Evolutionary conservation across 1,284 basidiomycete species (phyloP).

Genomic region (Austropuccinia psidii): DNA sequence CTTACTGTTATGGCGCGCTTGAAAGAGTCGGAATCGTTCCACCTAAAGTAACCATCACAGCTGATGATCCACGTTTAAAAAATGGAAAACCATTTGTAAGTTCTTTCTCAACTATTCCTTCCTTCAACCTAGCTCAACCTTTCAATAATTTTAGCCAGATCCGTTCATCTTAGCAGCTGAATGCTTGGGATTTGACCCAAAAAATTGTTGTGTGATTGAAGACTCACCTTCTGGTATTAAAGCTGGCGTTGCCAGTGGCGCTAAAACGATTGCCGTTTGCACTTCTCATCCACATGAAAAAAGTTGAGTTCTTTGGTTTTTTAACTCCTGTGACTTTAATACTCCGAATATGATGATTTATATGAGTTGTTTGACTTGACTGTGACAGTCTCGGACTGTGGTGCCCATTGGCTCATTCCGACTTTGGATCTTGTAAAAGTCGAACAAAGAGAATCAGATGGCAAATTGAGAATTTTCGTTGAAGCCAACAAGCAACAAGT

Average conservation of each 20-base stretch:
- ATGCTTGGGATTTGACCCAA: slow-evolving; percentile 57
- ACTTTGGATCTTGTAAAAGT: slow-evolving; percentile 20
- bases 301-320: slow-evolving; percentile 29
- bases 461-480: slow-evolving; percentile 12
- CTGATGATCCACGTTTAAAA: slow-evolving; percentile 58
- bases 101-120: slow-evolving; percentile 36
- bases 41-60: slow-evolving; percentile 66
- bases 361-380: background rate
- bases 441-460: slow-evolving; percentile 6
- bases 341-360: background rate
- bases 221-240: slow-evolving; percentile 54
- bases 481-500: background rate
- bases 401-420: slow-evolving; percentile 28
- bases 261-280: slow-evolving; percentile 67
- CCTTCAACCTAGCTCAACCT: background rate
- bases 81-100: slow-evolving; percentile 46
- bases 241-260: slow-evolving; percentile 61
- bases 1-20: slow-evolving; percentile 62
- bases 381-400: slow-evolving; percentile 26
- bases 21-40: slow-evolving; percentile 63
- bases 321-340: background rate
- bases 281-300: slow-evolving; percentile 49
- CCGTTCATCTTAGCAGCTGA: slow-evolving; percentile 67
- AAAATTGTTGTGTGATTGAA: slow-evolving; percentile 57
- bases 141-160: slow-evolving; percentile 53